Base-by-base conservation (phyloP, 1,284 basidiomycete genomes). In the Irpex sp. region DNA sequence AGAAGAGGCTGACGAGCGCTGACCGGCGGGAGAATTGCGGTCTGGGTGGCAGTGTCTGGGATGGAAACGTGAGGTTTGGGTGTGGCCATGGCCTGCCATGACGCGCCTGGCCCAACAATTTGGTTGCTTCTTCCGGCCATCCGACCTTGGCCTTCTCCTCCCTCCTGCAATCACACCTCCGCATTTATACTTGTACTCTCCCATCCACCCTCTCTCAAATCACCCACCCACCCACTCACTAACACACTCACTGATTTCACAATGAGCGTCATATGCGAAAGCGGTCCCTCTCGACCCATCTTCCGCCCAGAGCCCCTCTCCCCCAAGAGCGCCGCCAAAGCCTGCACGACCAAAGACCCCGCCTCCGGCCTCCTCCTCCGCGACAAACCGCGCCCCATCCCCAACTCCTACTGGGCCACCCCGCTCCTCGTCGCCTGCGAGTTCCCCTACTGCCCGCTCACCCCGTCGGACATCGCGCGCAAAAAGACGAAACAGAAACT, bases 331-430 rank as follows among this genome's bases (percentile, higher is more conserved):
- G 21, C 21, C 21, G 21, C 21, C 21, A 26, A 26, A 26, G 21
- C 21, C 21, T 26, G 2, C 21, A 26, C 21, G 2, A 26, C 21
- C 21, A 26, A 26, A 26, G 21, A 26, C 21, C 21, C 21, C 58
- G 15, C 48, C n/a, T 58, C 54, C 9, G 51, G 13, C 5, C 56
- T 47, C 48, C 47, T 51, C 21, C 62, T 61, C 21, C 34, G 64
- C n/a, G 64, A 65, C 62, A 68, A 74, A 56, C 74, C 82, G 0
- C 83, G 86, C 1, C 89, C 89, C 26, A 86, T 92, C 70, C 88
- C 88, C 11, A 92, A 92, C 75, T 90, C 87, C 0, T 92, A 92
- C 78, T 92, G 90, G 90, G 89, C 89, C 0, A 90, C 89, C 0
- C 81, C 85, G 0, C 76, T 79, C 11, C 82, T 92, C 37, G 80